Base-by-base conservation (phyloP, 2,329 filamentous ascomycete species). In the Cercospora sp. region DNA sequence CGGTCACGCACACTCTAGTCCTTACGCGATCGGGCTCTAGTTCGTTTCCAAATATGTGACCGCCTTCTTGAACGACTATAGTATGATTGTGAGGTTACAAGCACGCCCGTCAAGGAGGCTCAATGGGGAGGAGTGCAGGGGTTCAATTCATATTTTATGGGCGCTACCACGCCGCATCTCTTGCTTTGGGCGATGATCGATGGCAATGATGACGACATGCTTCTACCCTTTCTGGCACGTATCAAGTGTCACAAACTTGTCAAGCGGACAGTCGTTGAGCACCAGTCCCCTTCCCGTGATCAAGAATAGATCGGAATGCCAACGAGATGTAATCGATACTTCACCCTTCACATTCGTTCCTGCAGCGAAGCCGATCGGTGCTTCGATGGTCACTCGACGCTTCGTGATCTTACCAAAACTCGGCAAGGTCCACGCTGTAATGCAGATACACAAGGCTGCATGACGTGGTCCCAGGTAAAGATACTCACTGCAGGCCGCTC, bases 171-270 rank as follows among this genome's bases (percentile, higher is more conserved):
- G 45, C 20, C 20, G 20, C 45, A 51, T 23, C 45, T 58, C 26
- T 33, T 58, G 53, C 30, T 33, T 26, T n/a, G 30, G 53, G 30
- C 53, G 26, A 30, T n/a, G 13, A 58, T 58, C 30, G 53, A 58
- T 33, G 23, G 53, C 53, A 8, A 5, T 33, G 23, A 58, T 58
- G 53, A 58, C 53, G 53, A 33, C 53, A 58, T 33, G 2, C 16
- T 31, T 58, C 26, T 33, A 51, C 28, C 9, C 53, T 58, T 28
- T 30, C 23, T 8, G 23, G 28, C 28, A 57, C 23, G 28, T 30
- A 23, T 31, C 48, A 53, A 53, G 48, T 53, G 48, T 53, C 53
- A 58, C 53, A 58, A 20, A 58, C 26, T 58, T 30, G 53, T 57
- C 28, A 31, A 57, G 53, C 53, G 30, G 53, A 30, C 53, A 57